Evolutionary conservation across 2,329 filamentous ascomycete species (phyloP), one percentile per base, ranked within the genome.

Genomic region (Calonectria hawksworthii): DNA sequence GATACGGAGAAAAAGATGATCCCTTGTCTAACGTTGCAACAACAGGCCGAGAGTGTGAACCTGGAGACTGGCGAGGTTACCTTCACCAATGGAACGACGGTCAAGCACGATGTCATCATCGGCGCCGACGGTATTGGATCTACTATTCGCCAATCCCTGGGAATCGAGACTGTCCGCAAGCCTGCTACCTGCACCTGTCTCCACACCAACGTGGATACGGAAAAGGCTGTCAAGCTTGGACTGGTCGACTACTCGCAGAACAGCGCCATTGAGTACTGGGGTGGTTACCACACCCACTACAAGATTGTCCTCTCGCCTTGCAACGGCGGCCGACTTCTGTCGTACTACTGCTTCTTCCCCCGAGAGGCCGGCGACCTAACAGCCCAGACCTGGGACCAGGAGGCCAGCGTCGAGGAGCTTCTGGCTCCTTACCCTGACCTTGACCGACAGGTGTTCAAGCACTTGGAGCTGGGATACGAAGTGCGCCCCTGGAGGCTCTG

Each of bases 61-160:
- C 77, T 91, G 4, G 82, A 88, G 6, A 85, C 84, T 0, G 88
- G 89, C 7, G 83, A 78, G 0, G 86, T 93, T 66, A 85, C 84
- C 0, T 93, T 93, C 76, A 84, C 86, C 3, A 91, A 93, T 76
- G 90, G 89, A 4, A 76, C 75, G 2, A 85, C 82, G 0, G 88
- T 80, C 1, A 85, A 85, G 30, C 91, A 93, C 80, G 92, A 94
- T 74, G 84, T 93, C 18, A 86, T 94, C 68, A 80, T 94, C 56
- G 92, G 92, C 8, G 91, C 92, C 4, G 92, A 94, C 80, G 92
- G 92, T 9, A 94, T 94, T 78, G 92, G 92, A 16, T 94, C 93
- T 0, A 86, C 84, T n/a, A 90, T 92, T 0, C 91, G 93, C 51
- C 83, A 85, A 18, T 86, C 91, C 50, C 85, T 94, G 21, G 93